Percentiles rank a stretch among this genome's conserved stretches.
Evolutionary conservation across 2,329 filamentous ascomycete species (phyloP).

Genomic region (Penicillium sp.): DNA sequence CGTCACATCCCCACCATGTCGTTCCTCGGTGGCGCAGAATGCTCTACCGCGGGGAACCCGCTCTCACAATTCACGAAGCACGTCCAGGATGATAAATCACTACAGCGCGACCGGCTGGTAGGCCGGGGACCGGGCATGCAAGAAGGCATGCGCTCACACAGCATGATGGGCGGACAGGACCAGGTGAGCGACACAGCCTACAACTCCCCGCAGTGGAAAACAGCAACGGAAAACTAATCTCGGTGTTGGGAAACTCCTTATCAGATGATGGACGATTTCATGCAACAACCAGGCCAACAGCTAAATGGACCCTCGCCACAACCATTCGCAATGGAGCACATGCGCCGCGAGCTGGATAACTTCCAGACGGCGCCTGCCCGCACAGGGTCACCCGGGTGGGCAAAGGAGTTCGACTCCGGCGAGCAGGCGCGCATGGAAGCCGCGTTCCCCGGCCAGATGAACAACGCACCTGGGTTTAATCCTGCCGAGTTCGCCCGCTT

Average conservation of each 20-base stretch:
- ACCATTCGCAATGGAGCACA: conserved; percentile 59
- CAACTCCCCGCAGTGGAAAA: background rate
- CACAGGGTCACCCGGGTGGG: conserved; percentile 52
- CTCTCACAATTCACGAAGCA: conserved; percentile 97
- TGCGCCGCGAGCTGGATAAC: conserved; percentile 54
- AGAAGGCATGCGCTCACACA: conserved; percentile 67
- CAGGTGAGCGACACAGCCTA: conserved; percentile 43
- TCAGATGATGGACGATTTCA: conserved; percentile 87
- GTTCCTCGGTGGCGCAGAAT: conserved; percentile 90
- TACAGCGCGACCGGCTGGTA: conserved; percentile 81
- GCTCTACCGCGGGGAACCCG: conserved; percentile 90
- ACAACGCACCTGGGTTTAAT: conserved; percentile 55
- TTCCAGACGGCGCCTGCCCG: conserved; percentile 44
- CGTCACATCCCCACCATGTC: conserved; percentile 56
- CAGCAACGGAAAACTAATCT: conserved; percentile 5
- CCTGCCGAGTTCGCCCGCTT: conserved; percentile 82
- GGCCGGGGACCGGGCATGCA: conserved; percentile 63
- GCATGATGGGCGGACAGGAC: conserved; percentile 62
- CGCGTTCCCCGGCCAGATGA: conserved; percentile 50
- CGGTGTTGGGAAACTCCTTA: conserved; percentile 22
- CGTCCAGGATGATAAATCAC: conserved; percentile 86
- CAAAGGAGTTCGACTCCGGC: conserved; percentile 55
- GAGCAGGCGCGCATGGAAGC: conserved; percentile 64
- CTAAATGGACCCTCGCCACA: conserved; percentile 48
- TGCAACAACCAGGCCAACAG: conserved; percentile 62